Base-by-base conservation (phyloP, 768 basidiomycete genomes). In the Peribolospora baueri region DNA sequence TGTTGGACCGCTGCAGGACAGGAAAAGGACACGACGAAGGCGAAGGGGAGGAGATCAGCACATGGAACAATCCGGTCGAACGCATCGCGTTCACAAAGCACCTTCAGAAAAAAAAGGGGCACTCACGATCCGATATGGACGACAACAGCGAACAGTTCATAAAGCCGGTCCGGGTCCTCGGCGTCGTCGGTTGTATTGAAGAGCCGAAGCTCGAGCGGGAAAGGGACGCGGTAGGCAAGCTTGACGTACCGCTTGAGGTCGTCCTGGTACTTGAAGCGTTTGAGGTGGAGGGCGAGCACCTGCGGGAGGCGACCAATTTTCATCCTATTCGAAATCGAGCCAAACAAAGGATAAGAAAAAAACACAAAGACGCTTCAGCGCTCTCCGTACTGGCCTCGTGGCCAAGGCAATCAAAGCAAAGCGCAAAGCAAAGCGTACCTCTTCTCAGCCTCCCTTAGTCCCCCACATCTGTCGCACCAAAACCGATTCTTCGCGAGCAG, bases 181-280 rank as follows among this genome's bases (percentile, higher is more conserved):
- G 81, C 77, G 61, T 90, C 86, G 67, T 98, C 93, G 52, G 88
- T 81, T 47, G 93, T 97, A 67, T 98, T 95, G 72, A 95, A 95
- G 55, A 98, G 70, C 57, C 91, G 79, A 46, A 98, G 77, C 66
- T 97, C 83, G 59, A 86, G 75, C 2, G 93, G 91, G 69, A 98
- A 97, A 3, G 86, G 87, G 51, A 97, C 91, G 14, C 93, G 84
- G 66, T 97, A 97, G 10, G 84, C 76, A 46, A 98, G 78, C 66
- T 98, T 98, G 72, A 87, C 84, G 68, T 90, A 86, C 65, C 78
- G 82, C 58, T 79, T 77, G 2, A 83, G 69, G 60, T 86, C 82
- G 67, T 95, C 91, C 67, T 93, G 88, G 65, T 88, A 93, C 69
- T 98, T 98, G 79, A 98, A 98, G 42, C 93, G 78, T 71, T 98